Evolutionary conservation across 495 filamentous ascomycete genomes (phyloP).

Genomic region (Aspergillus ostianus): DNA sequence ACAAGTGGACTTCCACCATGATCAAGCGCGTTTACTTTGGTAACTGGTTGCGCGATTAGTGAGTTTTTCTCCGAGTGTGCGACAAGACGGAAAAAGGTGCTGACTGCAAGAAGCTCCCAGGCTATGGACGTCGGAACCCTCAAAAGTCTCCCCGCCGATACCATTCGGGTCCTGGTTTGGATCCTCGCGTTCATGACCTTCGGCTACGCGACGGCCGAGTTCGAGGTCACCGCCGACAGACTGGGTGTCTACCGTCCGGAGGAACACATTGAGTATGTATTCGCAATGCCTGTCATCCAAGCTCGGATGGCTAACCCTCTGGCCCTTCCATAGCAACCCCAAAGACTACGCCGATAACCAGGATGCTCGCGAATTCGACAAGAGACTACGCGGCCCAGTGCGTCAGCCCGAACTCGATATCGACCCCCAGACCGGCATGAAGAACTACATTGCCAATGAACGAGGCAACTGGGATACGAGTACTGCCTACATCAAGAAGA

Average conservation of each 20-base stretch:
- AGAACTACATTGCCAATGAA: slow-evolving; percentile 98
- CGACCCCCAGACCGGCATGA: slow-evolving; percentile 87
- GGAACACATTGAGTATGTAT: slow-evolving; percentile 73
- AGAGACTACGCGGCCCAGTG: slow-evolving; percentile 77
- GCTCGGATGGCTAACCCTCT: not conserved
- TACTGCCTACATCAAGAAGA: slow-evolving; percentile 83
- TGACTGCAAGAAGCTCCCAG: slow-evolving; percentile 62
- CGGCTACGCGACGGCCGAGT: slow-evolving; percentile 95
- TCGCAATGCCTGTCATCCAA: slow-evolving; percentile 15
- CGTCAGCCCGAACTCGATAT: slow-evolving; percentile 73
- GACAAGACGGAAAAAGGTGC: not conserved
- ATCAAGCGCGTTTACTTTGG: slow-evolving; percentile 93
- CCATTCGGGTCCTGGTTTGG: slow-evolving; percentile 89
- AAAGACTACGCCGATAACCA: slow-evolving; percentile 86
- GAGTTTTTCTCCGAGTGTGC: slow-evolving; percentile 11
- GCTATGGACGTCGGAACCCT: slow-evolving; percentile 90
- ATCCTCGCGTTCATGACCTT: slow-evolving; percentile 88
- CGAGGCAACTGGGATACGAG: slow-evolving; percentile 81
- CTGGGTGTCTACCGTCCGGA: slow-evolving; percentile 92
- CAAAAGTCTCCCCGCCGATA: slow-evolving; percentile 83
- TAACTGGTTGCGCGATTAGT: slow-evolving; percentile 51
- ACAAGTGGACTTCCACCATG: slow-evolving; percentile 93
- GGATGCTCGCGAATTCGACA: slow-evolving; percentile 82
- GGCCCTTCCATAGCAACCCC: slow-evolving; percentile 59
- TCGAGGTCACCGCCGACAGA: slow-evolving; percentile 90